Base-by-base conservation (phyloP, 2,329 filamentous ascomycete species). In the Aspergillus candidus region DNA sequence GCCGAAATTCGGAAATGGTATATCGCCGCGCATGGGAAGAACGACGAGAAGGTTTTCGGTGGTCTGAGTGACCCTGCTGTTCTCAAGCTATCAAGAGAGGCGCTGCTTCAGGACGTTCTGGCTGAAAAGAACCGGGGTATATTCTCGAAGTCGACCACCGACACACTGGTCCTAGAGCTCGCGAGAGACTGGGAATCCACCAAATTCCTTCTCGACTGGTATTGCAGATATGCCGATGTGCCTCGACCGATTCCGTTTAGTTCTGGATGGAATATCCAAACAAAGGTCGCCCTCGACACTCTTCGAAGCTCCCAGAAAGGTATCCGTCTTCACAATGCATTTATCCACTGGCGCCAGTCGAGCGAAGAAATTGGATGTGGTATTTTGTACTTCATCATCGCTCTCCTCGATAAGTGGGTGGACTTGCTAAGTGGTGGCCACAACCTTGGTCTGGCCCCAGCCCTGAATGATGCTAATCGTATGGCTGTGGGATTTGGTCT, bases 271-370 rank as follows among this genome's bases (percentile, higher is more conserved):
- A 78, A 78, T 44, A 70, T 78, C n/a, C 74, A 77, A 52, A 72
- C 71, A 0, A 76, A 77, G 53, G 75, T 76, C 2, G 76, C 73
- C 7, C 58, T 77, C 15, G 72, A 77, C 48, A 75, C 70, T 18
- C 67, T 79, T 51, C 70, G 70, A 32, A 73, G 73, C 46, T 70
- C 73, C 3, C 74, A 78, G 47, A 76, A 77, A 50, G 76, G 76
- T 2, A 72, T 79, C 12, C 67, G 72, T 18, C 64, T 78, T 12
- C 76, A 79, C 57, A 79, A 75, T 50, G 72, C 74, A 2, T 79
- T 79, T 52, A 72, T 78, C 18, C 75, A 78, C 48, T 79, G 75
- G 74, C 72, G 76, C n/a, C 75, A 76, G 46, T 74, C 75, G 5
- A 74, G 73, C 32, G 68, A 75, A 44, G 76, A 78, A 45, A 69